Conservation (phyloP, 768 basidiomycete genomes). For the Russula vinacea region DNA sequence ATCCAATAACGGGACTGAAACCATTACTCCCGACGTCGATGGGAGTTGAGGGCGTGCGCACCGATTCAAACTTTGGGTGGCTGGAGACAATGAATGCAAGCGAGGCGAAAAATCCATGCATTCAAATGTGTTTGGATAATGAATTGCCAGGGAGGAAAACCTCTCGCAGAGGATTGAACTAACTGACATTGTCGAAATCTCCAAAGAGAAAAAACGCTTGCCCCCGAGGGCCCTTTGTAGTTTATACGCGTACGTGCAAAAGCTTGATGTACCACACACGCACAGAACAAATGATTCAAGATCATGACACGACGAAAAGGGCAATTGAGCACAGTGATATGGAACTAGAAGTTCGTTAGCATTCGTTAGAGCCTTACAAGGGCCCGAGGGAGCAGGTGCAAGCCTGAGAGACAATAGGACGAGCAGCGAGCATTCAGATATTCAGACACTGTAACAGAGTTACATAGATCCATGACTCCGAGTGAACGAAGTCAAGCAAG, state of each 20-base stretch:
- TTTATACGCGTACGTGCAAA: neutral
- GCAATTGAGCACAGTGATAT: neutral
- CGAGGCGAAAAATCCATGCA: neutral
- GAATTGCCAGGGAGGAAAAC: neutral
- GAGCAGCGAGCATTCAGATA: neutral
- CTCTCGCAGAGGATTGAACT: neutral
- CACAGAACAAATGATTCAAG: neutral
- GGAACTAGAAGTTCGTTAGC: no score
- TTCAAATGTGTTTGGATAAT: neutral
- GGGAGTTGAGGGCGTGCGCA: neutral
- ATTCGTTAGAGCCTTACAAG: neutral
- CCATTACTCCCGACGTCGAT: neutral
- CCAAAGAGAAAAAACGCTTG: no score
- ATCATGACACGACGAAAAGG: no score
- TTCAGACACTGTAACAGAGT: neutral
- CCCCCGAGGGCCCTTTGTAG: no score
- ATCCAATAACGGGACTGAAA: neutral
- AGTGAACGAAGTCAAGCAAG: no score
- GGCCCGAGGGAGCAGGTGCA: neutral
- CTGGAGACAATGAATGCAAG: neutral
- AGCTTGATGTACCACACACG: neutral
- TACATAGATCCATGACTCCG: neutral
- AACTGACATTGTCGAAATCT: neutral
- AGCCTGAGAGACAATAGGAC: neutral
- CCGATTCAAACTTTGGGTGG: neutral